Conservation (phyloP, 495 filamentous ascomycete genomes). For the Penicillium turbatum region DNA sequence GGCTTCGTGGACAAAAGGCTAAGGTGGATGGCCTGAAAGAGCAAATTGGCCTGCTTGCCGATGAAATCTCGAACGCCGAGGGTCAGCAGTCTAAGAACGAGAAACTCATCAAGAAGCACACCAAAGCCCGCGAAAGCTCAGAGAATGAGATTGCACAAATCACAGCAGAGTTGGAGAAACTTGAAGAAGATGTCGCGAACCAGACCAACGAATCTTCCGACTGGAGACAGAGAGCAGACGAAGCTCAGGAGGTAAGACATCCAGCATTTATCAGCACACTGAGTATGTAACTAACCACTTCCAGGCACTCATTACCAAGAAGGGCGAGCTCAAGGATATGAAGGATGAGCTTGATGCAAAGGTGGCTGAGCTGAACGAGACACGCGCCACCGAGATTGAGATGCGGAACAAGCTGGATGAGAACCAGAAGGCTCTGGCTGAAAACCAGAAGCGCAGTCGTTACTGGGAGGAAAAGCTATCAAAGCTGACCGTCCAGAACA, state of each 20-base stretch:
- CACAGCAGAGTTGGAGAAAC: slow-evolving; percentile 62
- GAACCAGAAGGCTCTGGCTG: slow-evolving; percentile 79
- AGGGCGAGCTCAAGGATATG: slow-evolving; percentile 68
- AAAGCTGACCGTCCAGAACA: slow-evolving; percentile 71
- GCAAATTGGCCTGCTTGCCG: slow-evolving; percentile 73
- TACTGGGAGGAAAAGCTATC: slow-evolving; percentile 87
- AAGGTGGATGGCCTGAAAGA: slow-evolving; percentile 91
- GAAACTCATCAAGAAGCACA: slow-evolving; percentile 82
- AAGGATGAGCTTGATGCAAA: slow-evolving; percentile 86
- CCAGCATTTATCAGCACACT: not conserved
- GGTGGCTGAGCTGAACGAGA: slow-evolving; percentile 82
- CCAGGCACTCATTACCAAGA: slow-evolving; percentile 68
- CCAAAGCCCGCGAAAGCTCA: slow-evolving; percentile 71
- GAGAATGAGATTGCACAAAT: slow-evolving; percentile 71
- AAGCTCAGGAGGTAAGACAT: slow-evolving; percentile 66
- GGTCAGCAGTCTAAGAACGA: slow-evolving; percentile 83
- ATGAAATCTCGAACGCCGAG: slow-evolving; percentile 79
- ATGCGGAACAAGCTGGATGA: slow-evolving; percentile 97
- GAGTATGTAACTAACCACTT: slow-evolving; percentile 11
- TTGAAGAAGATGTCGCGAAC: slow-evolving; percentile 70
- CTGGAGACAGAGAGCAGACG: slow-evolving; percentile 69
- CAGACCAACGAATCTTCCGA: slow-evolving; percentile 71
- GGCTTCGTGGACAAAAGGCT: slow-evolving; percentile 81
- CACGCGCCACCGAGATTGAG: slow-evolving; percentile 86
- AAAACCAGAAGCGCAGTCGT: slow-evolving; percentile 77